Base-by-base conservation (phyloP, 176 grass and related monocot species). In the Carex littledalei region DNA sequence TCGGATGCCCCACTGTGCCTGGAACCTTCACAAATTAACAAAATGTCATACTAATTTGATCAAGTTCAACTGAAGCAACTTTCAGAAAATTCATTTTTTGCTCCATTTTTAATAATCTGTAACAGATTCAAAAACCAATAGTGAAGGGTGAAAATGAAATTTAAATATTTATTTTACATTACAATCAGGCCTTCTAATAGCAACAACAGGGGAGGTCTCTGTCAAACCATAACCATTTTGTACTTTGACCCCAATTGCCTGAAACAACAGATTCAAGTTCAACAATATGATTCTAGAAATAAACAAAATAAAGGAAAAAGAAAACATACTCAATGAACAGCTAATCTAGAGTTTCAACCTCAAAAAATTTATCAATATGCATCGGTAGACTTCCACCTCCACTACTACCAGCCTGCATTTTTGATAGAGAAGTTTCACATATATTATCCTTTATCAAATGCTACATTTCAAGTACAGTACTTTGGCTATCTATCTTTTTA, bases 191-290 rank as follows among this genome's bases (percentile, higher is more conserved):
- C 80, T 84, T 86, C 95, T 94, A 83, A 80, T 85, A 74, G 93
- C 95, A 71, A 88, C 74, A 86, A 88, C 92, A 83, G 95, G 95
- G 85, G 95, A 98, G 62, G 95, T 98, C 79, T 98, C 95, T 86
- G 95, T 98, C 80, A 95, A 84, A 81, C 95, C 95, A 80, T 98
- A 98, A 53, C 95, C 95, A 56, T 98, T 98, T 86, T 93, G 93
- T 71, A 98, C 34, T 89, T 90, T 98, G 84, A 98, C 86, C 17
- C 86, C 91, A 81, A 98, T 95, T 53, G 93, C 95, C 95, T 98
- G 91, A 74, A 94, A 89, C n/a, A 88, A 18, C 37, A 87, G 65
- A 77, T 15, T 24, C 47, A 78, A 77, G 74, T 78, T 78, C 18
- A 55, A 78, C 24, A 15, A 31, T 32, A 69, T 77, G 61, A 62